Base-by-base conservation (phyloP, 2,329 filamentous ascomycete species). In the Leptographium wingfieldii region DNA sequence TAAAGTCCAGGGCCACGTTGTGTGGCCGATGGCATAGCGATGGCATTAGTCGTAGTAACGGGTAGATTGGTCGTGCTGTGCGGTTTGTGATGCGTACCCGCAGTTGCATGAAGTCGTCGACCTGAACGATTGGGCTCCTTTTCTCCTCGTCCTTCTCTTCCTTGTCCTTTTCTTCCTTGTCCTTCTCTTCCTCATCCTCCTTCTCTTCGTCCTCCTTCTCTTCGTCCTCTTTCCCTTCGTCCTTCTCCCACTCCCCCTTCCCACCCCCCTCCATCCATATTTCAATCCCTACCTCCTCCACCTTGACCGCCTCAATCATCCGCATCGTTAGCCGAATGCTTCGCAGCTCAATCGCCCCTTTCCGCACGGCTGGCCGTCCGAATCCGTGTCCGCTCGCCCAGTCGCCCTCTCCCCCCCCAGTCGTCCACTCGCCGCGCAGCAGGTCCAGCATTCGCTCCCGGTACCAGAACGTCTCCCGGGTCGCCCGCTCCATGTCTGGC, bases 401-500 rank as follows among this genome's bases (percentile, higher is more conserved):
- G 5, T 14, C 38, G 38, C 38, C 14, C 14, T 40, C 38, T 5
- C 4, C 38, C 38, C 14, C 51, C 43, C 48, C 25, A 0, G 82
- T 83, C 59, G 76, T 81, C 92, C 92, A 96, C 0, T 78, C 82
- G 0, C 86, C 90, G 31, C 78, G 79, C 11, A 96, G 73, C 51
- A 78, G 77, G 62, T 87, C 85, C 3, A 96, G 79, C 2, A 96
- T 80, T 68, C 83, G 84, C 70, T 95, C 88, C 19, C 91, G 83
- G 71, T 90, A 96, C 92, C 92, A 96, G 70, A 96, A 96, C 0
- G 86, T 84, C 73, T 96, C 90, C 57, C 92, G 80, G 62, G 80
- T 87, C 14, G 84, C 81, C 40, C 88, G 82, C 73, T 96, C 92
- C 52, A 81, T 82, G 64, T 94, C 90, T 0, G 90, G 88, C 0